These are phyloP conservation scores for Rusavskia elegans DNA, from an alignment of 495 filamentous ascomycete genomes.

Conservation along the genomic window DNA sequence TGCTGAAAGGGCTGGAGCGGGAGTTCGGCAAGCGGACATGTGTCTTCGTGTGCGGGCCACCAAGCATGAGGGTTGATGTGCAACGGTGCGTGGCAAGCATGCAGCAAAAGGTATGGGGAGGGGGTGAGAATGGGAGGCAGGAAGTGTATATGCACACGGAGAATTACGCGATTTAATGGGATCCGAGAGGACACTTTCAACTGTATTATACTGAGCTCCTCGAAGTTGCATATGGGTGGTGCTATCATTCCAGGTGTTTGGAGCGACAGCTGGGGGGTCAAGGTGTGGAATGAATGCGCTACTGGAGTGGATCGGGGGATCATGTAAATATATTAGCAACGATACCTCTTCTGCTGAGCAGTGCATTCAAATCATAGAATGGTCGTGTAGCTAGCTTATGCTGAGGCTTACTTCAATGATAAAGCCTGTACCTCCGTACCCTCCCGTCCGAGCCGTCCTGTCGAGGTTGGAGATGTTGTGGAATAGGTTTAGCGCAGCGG, in stretches of 20 bases:
- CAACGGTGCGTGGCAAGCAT: conserved; percentile 66
- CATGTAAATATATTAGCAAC: too few species aligned
- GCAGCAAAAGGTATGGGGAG: conserved; percentile 67
- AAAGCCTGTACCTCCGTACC: too few species aligned
- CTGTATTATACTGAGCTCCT: not conserved
- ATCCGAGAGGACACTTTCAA: not conserved
- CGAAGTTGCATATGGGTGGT: not conserved
- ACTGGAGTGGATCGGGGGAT: too few species aligned
- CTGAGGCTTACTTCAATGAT: too few species aligned
- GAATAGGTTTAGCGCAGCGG: too few species aligned
- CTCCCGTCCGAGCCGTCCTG: too few species aligned
- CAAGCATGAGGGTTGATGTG: conserved; percentile 74
- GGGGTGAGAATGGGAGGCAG: conserved; percentile 67
- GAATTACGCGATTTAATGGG: conserved; percentile 62
- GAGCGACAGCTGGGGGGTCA: too few species aligned
- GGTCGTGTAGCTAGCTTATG: too few species aligned
- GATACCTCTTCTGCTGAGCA: too few species aligned
- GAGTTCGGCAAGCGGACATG: conserved; percentile 72
- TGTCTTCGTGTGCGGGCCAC: conserved; percentile 86
- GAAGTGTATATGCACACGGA: conserved; percentile 93
- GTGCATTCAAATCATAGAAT: too few species aligned
- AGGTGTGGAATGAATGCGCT: too few species aligned
- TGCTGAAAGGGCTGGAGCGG: conserved; percentile 64
- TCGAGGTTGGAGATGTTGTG: too few species aligned
- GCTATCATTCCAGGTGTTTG: not conserved